Conservation (phyloP, 768 basidiomycete species). For the Baorangia bicolor region DNA sequence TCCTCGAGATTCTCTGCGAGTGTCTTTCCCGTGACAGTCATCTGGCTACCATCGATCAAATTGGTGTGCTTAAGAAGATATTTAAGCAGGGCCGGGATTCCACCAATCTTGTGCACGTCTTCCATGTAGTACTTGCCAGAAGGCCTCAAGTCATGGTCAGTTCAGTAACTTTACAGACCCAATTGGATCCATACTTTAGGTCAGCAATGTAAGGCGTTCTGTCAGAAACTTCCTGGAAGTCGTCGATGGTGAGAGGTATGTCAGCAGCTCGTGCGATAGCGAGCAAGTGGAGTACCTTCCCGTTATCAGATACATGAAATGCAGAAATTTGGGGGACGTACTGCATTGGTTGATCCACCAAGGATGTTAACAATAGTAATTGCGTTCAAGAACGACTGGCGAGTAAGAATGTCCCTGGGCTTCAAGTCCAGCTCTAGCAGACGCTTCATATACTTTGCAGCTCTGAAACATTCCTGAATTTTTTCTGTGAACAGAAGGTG, state of each 20-base stretch:
- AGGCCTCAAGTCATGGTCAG: slow-evolving; percentile 44
- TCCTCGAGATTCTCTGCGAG: slow-evolving; percentile 84
- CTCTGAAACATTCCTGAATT: slow-evolving; percentile 76
- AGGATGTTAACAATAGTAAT: slow-evolving; percentile 76
- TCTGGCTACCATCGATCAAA: slow-evolving; percentile 75
- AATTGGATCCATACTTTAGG: slow-evolving; percentile 52
- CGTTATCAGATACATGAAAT: slow-evolving; percentile 4
- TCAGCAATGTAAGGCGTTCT: slow-evolving; percentile 85
- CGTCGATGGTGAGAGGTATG: slow-evolving; percentile 72
- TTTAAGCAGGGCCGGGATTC: slow-evolving; percentile 81
- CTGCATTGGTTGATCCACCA: slow-evolving; percentile 88
- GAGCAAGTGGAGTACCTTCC: slow-evolving; percentile 75
- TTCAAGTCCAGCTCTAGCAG: slow-evolving; percentile 79
- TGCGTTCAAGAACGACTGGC: slow-evolving; percentile 77
- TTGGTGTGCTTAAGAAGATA: slow-evolving; percentile 77
- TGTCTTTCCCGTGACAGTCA: slow-evolving; percentile 92
- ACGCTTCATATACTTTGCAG: slow-evolving; percentile 72
- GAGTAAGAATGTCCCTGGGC: slow-evolving; percentile 73
- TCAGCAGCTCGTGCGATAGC: slow-evolving; percentile 86
- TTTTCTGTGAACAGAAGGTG: slow-evolving; percentile 51
- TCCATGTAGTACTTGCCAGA: slow-evolving; percentile 90
- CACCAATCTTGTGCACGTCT: slow-evolving; percentile 83
- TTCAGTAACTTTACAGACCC: neutral
- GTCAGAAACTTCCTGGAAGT: slow-evolving; percentile 80
- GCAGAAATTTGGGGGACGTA: slow-evolving; percentile 32